Evolutionary conservation across 2,329 filamentous ascomycete species (phyloP).

Genomic region (Botrytis byssoidea): DNA sequence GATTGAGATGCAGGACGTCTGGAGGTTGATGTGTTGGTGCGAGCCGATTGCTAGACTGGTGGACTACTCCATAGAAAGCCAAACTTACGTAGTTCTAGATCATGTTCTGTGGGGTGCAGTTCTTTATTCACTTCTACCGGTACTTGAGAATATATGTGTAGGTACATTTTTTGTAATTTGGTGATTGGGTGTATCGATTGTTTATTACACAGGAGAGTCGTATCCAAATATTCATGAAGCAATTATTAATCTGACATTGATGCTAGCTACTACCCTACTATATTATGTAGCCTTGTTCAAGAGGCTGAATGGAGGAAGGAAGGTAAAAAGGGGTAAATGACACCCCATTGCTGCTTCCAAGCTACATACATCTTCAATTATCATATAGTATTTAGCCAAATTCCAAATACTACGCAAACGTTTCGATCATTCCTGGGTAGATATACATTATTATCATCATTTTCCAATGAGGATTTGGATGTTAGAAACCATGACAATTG

Average conservation of each 20-base stretch:
- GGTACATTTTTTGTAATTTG: neutral
- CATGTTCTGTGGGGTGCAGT: neutral
- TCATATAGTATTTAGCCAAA: neutral
- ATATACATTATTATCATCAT: neutral
- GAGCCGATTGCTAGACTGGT: slow-evolving; percentile 15
- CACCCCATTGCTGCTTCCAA: neutral
- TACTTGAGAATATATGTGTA: neutral
- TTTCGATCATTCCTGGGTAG: neutral
- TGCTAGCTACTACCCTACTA: neutral
- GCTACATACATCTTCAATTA: neutral
- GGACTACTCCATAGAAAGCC: slow-evolving; percentile 4
- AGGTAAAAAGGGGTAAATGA: neutral
- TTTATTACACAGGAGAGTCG: neutral
- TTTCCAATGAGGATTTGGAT: neutral
- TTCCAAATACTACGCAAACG: neutral
- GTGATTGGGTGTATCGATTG: neutral
- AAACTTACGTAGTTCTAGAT: slow-evolving; percentile 10
- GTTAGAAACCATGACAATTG: slow-evolving; percentile 4
- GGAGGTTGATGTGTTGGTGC: slow-evolving; percentile 21
- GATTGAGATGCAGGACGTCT: slow-evolving; percentile 13
- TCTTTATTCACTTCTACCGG: slow-evolving; percentile 2
- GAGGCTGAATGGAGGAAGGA: neutral
- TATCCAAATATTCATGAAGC: neutral
- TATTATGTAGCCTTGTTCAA: neutral
- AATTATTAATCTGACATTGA: neutral